Base-by-base conservation (phyloP, 2,329 filamentous ascomycete genomes). In the Fusarium sublunatum region DNA sequence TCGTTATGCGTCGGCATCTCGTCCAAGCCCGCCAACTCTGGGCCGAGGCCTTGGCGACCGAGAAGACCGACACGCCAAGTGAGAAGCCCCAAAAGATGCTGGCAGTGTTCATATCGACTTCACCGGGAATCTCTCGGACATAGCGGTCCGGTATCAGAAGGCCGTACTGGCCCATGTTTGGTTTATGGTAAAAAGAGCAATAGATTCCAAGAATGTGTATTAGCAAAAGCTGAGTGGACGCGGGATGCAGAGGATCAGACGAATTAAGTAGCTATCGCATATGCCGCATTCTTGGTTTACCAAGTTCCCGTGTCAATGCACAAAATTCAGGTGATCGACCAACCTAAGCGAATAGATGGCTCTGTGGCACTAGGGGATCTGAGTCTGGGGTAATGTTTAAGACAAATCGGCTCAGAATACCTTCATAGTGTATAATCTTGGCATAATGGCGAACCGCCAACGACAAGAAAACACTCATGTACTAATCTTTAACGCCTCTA, bases 81-180 rank as follows among this genome's bases (percentile, higher is more conserved):
- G 70, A 69, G 9, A 72, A 61, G 0, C 70, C 70, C 67, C 65
- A 72, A 9, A 72, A 59, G 1, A 72, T 69, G 10, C 70, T 71
- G 7, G 67, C 39, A 0, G 35, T 68, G 7, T 67, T 70, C 71
- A 66, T 68, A 29, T 71, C 67, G 8, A 47, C 56, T 10, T 69
- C 48, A 3, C 22, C 46, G 0, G 68, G 68, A 4, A 63, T 26
- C 36, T 72, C 61, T 5, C 47, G 62, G 36, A 69, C 66, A 9
- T 70, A 71, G 4, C 50, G 45, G 31, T 70, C 60, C 41, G 69
- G 64, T 25, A 71, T 53, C 9, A 71, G 24, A 25, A 63, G 67
- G 9, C 69, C 69, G 26, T 70, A 70, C 3, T 65, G 54, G 6
- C 64, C 64, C 64, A 66, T 66, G 1, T 4, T 48, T 11, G n/a